Percentiles rank a stretch among this genome's conserved stretches.
Conservation (phyloP, 148 eudicot species). For the Nyssa sinensis region DNA sequence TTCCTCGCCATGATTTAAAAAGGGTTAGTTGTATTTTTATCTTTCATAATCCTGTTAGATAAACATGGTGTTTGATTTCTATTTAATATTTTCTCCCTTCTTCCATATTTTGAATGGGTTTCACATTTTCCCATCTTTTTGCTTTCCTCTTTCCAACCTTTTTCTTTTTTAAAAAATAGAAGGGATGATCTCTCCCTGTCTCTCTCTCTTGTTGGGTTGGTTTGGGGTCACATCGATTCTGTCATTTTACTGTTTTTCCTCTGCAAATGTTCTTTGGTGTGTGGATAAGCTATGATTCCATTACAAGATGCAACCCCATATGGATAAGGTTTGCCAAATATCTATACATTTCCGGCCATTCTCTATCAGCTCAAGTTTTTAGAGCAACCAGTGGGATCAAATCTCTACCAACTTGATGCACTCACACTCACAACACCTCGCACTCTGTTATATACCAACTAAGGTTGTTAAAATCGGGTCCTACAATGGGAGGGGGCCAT, state of each 20-base stretch:
- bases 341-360: neutral
- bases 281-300: neutral
- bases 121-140: neutral
- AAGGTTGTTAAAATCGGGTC: no score
- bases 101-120: no score
- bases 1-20: conserved; percentile 58
- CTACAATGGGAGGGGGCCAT: no score
- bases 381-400: no score
- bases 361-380: neutral
- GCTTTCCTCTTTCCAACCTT: neutral
- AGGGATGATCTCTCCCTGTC: no score
- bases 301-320: neutral
- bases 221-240: neutral
- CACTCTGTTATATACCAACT: no score
- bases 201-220: neutral
- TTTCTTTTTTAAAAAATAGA: neutral
- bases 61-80: no score
- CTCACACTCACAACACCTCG: no score
- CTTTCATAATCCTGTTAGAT: no score
- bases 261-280: neutral
- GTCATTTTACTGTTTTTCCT: neutral
- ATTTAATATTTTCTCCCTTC: no score
- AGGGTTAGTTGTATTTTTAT: conserved; percentile 41
- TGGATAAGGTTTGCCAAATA: neutral
- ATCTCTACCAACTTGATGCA: no score